Conservation (phyloP, 805 yeast species). For the Saturnispora hagleri region DNA sequence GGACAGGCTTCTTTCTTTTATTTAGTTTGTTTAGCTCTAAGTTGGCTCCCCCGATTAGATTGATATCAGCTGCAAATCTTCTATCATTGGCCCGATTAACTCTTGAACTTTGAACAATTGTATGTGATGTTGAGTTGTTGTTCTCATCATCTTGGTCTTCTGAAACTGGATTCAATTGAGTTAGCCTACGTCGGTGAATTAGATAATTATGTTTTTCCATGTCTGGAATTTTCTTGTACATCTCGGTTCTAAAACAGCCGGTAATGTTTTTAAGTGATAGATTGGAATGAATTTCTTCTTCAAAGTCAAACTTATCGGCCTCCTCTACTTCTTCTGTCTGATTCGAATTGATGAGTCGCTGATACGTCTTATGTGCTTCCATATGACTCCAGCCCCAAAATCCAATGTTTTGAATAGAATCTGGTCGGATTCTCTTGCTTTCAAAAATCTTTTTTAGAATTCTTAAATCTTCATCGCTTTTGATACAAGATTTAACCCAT, state of each 20-base stretch:
- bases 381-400: conserved; percentile 58
- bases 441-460: conserved; percentile 40
- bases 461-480: conserved; percentile 67
- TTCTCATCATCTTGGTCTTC: conserved; percentile 41
- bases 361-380: conserved; percentile 27
- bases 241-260: conserved; percentile 65
- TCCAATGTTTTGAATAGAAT: conserved; percentile 29
- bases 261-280: conserved; percentile 32
- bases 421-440: conserved; percentile 12
- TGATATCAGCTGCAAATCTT: conserved; percentile 82
- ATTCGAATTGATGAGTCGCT: conserved; percentile 13
- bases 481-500: conserved; percentile 43
- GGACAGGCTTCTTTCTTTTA: conserved; percentile 85
- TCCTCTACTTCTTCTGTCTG: conserved; percentile 20
- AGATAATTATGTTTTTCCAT: conserved; percentile 63
- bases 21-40: conserved; percentile 78
- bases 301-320: conserved; percentile 22
- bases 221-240: conserved; percentile 66
- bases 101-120: conserved; percentile 60
- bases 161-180: conserved; percentile 60
- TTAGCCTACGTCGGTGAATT: conserved; percentile 68
- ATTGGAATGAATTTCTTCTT: conserved; percentile 21
- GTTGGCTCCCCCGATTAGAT: conserved; percentile 74
- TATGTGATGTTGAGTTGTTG: conserved; percentile 18
- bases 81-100: conserved; percentile 81